phyloP scores from a whole-genome alignment of 73 alveolate genomes.

The Paraurostyla sp. region DNA sequence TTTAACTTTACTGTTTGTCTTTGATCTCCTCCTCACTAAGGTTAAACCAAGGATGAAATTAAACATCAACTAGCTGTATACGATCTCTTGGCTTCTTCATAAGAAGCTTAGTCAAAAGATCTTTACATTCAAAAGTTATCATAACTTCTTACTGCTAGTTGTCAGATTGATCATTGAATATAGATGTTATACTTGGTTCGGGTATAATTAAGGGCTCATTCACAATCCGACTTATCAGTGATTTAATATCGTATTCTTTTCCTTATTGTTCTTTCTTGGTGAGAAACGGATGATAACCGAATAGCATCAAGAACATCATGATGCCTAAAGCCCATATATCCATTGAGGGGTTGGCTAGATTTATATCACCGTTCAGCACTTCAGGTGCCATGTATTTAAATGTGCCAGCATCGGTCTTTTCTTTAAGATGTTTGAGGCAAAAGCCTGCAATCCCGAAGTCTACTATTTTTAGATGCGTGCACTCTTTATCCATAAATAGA shows the following conservation, averaged over 20 bases:
- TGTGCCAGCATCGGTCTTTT: slow-evolving; percentile 28
- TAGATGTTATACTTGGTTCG: background rate
- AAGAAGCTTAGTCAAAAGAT: background rate
- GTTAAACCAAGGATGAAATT: slow-evolving; percentile 37
- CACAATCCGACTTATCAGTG: background rate
- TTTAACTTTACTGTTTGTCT: background rate
- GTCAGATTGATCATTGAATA: too few relatives aligned
- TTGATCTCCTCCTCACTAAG: background rate
- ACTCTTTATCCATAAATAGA: slow-evolving; percentile 17
- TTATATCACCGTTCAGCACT: slow-evolving; percentile 21
- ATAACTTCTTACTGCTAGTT: background rate
- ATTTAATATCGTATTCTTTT: background rate
- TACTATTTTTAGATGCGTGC: slow-evolving; percentile 43
- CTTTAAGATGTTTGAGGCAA: background rate
- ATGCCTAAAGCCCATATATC: slow-evolving; percentile 71
- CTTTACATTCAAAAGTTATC: slow-evolving; percentile 26
- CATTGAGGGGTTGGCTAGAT: slow-evolving; percentile 54
- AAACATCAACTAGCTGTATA: background rate
- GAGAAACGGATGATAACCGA: slow-evolving; percentile 59
- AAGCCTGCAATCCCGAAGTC: slow-evolving; percentile 56
- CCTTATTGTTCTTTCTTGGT: background rate
- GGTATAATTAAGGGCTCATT: background rate
- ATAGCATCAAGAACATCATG: slow-evolving; percentile 55
- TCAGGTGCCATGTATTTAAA: slow-evolving; percentile 58
- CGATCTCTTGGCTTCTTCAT: slow-evolving; percentile 7